These are phyloP conservation scores for Saturnispora serradocipensis DNA, from an alignment of 805 yeast species.

Conservation along the genomic window DNA sequence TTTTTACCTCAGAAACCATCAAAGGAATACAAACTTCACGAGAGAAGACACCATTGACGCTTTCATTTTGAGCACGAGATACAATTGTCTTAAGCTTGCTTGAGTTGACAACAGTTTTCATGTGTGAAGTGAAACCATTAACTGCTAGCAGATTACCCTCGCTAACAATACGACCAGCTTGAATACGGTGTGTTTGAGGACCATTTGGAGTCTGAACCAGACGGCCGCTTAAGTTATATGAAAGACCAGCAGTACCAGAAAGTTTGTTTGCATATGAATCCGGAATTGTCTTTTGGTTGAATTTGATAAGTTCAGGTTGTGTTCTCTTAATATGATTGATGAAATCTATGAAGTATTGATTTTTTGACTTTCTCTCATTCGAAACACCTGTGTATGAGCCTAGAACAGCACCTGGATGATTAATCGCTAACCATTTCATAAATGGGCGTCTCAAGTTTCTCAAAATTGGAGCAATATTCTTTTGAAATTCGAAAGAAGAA, in stretches of 20 bases:
- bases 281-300: slow-evolving; percentile 13
- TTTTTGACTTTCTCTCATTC: slow-evolving; percentile 15
- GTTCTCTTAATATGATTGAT: slow-evolving; percentile 31
- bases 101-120: slow-evolving; percentile 16
- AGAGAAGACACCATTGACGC: slow-evolving; percentile 21
- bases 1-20: slow-evolving; percentile 20
- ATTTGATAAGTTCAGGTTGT: slow-evolving; percentile 10
- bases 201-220: slow-evolving; percentile 67
- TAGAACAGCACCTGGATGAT: slow-evolving; percentile 32
- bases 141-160: slow-evolving; percentile 41
- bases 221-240: slow-evolving; percentile 62
- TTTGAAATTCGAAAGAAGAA: slow-evolving; percentile 15
- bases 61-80: slow-evolving; percentile 20
- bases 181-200: slow-evolving; percentile 38
- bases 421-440: slow-evolving; percentile 42
- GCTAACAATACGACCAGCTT: slow-evolving; percentile 59
- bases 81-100: slow-evolving; percentile 11
- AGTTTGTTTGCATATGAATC: slow-evolving; percentile 16
- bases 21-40: slow-evolving; percentile 25
- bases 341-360: slow-evolving; percentile 21
- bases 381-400: slow-evolving; percentile 28
- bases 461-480: slow-evolving; percentile 30
- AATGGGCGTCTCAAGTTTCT: slow-evolving; percentile 43
- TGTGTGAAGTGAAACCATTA: slow-evolving; percentile 35
- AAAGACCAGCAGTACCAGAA: slow-evolving; percentile 68